Conservation (phyloP, 2,329 filamentous ascomycete genomes). For the Escovopsis sp. region DNA sequence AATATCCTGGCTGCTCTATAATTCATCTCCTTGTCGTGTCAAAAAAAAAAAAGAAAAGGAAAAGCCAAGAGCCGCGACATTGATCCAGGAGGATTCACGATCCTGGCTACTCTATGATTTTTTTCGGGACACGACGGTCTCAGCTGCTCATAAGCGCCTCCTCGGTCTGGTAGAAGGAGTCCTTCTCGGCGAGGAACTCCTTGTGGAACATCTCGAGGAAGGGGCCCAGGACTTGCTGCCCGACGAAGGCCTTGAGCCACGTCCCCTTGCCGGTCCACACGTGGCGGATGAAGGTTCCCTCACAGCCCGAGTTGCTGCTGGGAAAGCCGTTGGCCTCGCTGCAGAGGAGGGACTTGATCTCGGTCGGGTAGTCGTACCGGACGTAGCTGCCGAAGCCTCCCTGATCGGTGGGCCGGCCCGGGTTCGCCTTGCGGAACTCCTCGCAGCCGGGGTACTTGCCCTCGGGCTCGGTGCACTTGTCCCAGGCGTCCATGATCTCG, state of each 20-base stretch:
- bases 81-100: too few relatives aligned
- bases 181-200: slow-evolving; percentile 19
- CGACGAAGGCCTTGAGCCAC: slow-evolving; percentile 24
- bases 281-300: slow-evolving; percentile 27
- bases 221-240: slow-evolving; percentile 21
- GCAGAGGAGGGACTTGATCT: slow-evolving; percentile 25
- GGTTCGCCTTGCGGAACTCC: slow-evolving; percentile 20
- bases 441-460: slow-evolving; percentile 23
- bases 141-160: slow-evolving; percentile 14
- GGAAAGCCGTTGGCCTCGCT: slow-evolving; percentile 29
- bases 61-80: too few relatives aligned
- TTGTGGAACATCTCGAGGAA: slow-evolving; percentile 21
- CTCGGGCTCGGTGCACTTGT: slow-evolving; percentile 23
- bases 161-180: slow-evolving; percentile 20
- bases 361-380: slow-evolving; percentile 25
- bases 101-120: too few relatives aligned
- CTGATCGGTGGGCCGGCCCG: slow-evolving; percentile 26
- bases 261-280: slow-evolving; percentile 26
- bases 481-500: slow-evolving; percentile 34
- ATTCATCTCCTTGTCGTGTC: too few relatives aligned
- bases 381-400: slow-evolving; percentile 28
- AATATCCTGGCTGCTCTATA: too few relatives aligned
- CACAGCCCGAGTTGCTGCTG: slow-evolving; percentile 21
- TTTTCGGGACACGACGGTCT: too few relatives aligned
- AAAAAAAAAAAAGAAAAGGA: too few relatives aligned